A percentile compares a stretch with the other conserved stretches of the same genome.
Conservation (phyloP, 768 basidiomycete genomes). For the Ramaria sp. region DNA sequence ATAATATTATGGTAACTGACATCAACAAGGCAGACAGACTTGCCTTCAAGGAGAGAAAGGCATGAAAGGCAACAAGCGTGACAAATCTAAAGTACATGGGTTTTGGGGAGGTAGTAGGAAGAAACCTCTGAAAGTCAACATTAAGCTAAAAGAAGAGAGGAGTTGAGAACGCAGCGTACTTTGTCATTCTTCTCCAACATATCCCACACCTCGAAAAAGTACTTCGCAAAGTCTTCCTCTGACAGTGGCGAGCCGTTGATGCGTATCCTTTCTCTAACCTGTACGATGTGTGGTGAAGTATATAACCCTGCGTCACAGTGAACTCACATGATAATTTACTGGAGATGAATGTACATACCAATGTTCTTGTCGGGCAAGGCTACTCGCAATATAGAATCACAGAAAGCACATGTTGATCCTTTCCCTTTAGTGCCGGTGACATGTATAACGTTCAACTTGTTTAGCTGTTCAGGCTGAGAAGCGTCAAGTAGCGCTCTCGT, state of each 20-base stretch:
- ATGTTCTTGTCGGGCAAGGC: constrained; percentile 68
- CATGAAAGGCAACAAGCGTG: constrained; percentile 86
- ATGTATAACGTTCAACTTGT: constrained; percentile 85
- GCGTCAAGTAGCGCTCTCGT: constrained; percentile 9
- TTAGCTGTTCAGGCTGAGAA: constrained; percentile 66
- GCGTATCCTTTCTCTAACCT: constrained; percentile 90
- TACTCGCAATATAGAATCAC: constrained; percentile 74
- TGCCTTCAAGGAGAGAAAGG: constrained; percentile 67
- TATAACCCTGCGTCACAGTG: constrained; percentile 57
- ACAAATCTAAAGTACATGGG: constrained; percentile 92
- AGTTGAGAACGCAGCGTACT: constrained; percentile 31
- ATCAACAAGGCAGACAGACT: background rate
- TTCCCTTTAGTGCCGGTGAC: constrained; percentile 98
- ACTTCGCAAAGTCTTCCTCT: constrained; percentile 79
- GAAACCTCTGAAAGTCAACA: constrained; percentile 29
- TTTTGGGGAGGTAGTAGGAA: constrained; percentile 48
- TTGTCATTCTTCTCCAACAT: constrained; percentile 48
- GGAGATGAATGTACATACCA: constrained; percentile 35
- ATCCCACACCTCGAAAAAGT: constrained; percentile 97
- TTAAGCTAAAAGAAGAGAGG: constrained; percentile 1
- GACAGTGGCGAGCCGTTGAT: constrained; percentile 85
- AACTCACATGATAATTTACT: background rate
- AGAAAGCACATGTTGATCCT: constrained; percentile 92
- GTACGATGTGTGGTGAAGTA: constrained; percentile 93
- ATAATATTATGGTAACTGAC: background rate